Evolutionary conservation across 1,284 basidiomycete species (phyloP), one percentile per base, ranked within the genome.

Genomic region (Wolfiporia cocos): DNA sequence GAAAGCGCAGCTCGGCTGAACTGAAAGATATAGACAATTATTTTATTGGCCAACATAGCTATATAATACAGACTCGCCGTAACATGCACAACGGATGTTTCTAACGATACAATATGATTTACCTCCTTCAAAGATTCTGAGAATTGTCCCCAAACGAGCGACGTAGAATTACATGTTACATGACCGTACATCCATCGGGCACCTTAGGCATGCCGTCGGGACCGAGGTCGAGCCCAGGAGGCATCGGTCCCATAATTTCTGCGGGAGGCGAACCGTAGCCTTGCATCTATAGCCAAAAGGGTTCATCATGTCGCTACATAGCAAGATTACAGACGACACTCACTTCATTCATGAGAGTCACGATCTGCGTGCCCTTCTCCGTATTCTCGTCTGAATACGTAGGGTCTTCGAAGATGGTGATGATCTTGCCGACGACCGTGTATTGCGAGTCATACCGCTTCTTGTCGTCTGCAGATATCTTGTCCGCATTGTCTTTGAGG

Each of bases 221-320:
- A 1, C 74, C 74, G 22, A 82, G 52, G 9, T 70, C 78, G 40
- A 88, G 67, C 17, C 86, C 91, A 3, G 90, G 78, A 0, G 93
- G 93, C 51, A 97, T 72, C 4, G 89, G 83, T 2, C 94, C 95
- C 80, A 96, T 91, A 42, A 98, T 80, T 58, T 94, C 91, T 38
- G 81, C 65, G 0, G 94, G 94, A 0, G 94, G 94, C 10, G 89
- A 81, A 2, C 95, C 94, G 45, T 85, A 74, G 23, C 74, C 72
- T 73, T 94, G 91, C 76, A 95, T 81, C 86, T 92, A 54, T 9
- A 41, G 39, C 39, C 5, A 19, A 40, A 15, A 26, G 7, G 7
- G 20, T 10, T 42, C 42, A 44, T 24, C 21, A 29, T 21, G 19
- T n/a, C n/a, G 12, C 5, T 26, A 22, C 7, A 4, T 29, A 32